These are phyloP conservation scores for Pseudonitzschia multiseries DNA, from an alignment of 108 stramenopile species.

Conservation along the genomic window DNA sequence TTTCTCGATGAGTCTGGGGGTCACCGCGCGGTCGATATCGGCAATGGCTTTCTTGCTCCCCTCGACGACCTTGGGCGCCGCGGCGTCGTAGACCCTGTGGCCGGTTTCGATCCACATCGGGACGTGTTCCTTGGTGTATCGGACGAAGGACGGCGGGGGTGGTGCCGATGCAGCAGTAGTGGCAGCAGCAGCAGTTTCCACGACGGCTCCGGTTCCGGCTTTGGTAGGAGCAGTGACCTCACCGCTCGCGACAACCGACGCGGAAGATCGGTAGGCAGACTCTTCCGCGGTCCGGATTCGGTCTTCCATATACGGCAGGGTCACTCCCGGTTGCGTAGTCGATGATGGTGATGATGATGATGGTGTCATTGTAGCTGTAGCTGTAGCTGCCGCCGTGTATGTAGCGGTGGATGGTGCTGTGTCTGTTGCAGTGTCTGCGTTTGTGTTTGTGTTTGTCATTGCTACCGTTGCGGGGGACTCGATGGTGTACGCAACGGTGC, in stretches of 20 bases:
- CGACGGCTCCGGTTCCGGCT: too few species aligned
- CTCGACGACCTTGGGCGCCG: slow-evolving; percentile 5
- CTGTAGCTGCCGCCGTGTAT: too few species aligned
- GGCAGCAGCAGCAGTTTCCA: slow-evolving; percentile 1
- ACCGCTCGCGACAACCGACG: background rate
- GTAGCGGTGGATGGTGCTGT: background rate
- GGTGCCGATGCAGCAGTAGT: background rate
- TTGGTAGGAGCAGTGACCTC: background rate
- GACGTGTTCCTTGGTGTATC: slow-evolving; percentile 9
- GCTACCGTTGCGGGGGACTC: too few species aligned
- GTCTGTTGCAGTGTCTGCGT: background rate
- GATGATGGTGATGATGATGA: background rate
- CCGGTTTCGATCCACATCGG: slow-evolving; percentile 10
- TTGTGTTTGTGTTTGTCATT: too few species aligned
- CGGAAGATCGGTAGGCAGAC: background rate
- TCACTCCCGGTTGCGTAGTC: background rate
- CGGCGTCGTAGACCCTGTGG: background rate
- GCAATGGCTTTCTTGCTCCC: background rate
- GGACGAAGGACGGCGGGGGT: slow-evolving; percentile 1
- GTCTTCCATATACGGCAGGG: slow-evolving; percentile 13
- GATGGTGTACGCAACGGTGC: too few species aligned
- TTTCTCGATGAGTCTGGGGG: background rate
- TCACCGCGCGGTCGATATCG: background rate
- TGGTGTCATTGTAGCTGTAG: too few species aligned
- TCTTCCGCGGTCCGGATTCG: slow-evolving; percentile 9